Evolutionary conservation across 306 rosid genomes (phyloP), one percentile per base, ranked within the genome.

Genomic region (Trifolium pratense): DNA sequence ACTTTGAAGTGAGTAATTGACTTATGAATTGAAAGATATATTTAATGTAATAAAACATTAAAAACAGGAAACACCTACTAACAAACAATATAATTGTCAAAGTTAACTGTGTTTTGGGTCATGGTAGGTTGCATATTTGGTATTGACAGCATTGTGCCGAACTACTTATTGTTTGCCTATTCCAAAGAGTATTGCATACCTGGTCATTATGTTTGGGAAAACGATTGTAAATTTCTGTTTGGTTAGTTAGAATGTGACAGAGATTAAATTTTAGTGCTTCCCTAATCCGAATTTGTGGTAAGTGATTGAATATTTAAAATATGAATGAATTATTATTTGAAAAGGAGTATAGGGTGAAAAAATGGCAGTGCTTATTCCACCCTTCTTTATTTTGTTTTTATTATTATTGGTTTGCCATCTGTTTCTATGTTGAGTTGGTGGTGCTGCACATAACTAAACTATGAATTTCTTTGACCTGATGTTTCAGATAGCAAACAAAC

Each of bases 401-500:
- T 53, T 53, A 53, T 57, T 57, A 14, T 36, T 36, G 39, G 34
- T 10, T 25, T 57, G 37, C 37, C 9, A 57, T 57, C 36, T 57
- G 17, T 25, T 57, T 57, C 18, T 25, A 57, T 26, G 12, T 57
- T 26, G 16, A 13, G 17, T 57, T 81, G 61, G n/a, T 65, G 56
- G 13, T 56, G 15, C 55, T 81, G 37, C 55, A 5, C 9, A 34
- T 66, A 1, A 23, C 14, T 9, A 57, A 60, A 14, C 58, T 56
- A 42, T 55, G 59, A 18, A 18, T 46, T 26, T 45, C 70, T 8
- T 56, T 61, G 57, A 64, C 25, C 62, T 79, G 53, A 75, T 74
- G 58, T 74, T 75, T 71, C 89, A 93, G 98, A 93, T 93, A 77
- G 96, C 98, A 73, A 89, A 93, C 62, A 90, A 86, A 57, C 98